Evolutionary conservation across 495 filamentous ascomycete species (phyloP), one percentile per base, ranked within the genome.

Genomic region (Aspergillus carlsbadensis): DNA sequence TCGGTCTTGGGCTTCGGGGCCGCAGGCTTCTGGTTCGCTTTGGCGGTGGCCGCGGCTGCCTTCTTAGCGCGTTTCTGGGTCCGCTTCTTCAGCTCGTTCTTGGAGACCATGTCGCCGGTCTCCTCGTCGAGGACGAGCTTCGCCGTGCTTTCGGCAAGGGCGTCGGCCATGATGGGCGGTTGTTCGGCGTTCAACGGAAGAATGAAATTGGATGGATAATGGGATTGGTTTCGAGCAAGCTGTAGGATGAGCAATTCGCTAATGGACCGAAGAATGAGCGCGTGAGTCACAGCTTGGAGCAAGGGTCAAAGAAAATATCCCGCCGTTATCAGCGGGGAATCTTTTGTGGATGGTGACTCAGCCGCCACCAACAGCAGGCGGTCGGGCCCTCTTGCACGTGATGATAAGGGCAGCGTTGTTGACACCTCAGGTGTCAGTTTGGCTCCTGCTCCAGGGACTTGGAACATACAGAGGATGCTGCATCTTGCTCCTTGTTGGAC

Each of bases 31-130:
- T 52, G 72, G 59, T 42, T 76, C 40, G 72, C 69, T 21, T 65
- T 56, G 61, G 74, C 51, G 40, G 64, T 56, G 10, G 70, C 68
- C 44, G 69, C 63, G 29, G 67, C 68, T n/a, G 78, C 80, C 63
- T 85, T 85, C 70, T 84, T 84, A 44, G 78, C 79, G 48, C 82
- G 78, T 65, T 87, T 87, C 57, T 81, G 76, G 53, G 76, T 82
- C 26, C 82, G 74, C 73, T 87, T 87, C 77, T 87, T 87, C 68
- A 85, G 68, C 67, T 86, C 82, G 55, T 73, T 75, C 65, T 87
- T 87, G 47, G 81, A 84, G 18, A 85, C 80, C 82, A 81, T 83
- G 71, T 87, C 83, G 8, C 83, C 82, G 17, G 84, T 87, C 67
- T 82, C 84, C 65, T 82, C 80, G 67, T 87, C 83, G 22, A 86